Percentiles rank a stretch among this genome's conserved stretches.
Conservation (phyloP, 345 rosid genomes). For the Citrus cavaleriei region DNA sequence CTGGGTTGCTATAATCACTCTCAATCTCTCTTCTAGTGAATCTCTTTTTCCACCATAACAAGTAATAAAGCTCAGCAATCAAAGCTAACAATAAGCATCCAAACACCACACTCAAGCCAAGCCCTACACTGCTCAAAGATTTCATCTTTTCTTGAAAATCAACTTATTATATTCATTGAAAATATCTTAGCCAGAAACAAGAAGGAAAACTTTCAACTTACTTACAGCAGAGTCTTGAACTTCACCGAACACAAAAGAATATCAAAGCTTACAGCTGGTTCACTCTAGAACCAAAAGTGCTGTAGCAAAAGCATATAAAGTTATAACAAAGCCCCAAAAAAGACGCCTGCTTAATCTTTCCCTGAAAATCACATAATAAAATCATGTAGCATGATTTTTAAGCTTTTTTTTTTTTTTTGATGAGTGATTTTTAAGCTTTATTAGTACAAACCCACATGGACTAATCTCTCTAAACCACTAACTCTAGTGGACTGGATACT, state of each 20-base stretch:
- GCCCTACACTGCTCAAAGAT: conserved; percentile 88
- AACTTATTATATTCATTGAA: background rate
- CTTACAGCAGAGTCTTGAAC: conserved; percentile 21
- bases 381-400: conserved; percentile 31
- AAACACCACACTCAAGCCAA: conserved; percentile 87
- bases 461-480: conserved; percentile 4
- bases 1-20: conserved; percentile 64
- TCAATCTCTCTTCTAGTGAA: conserved; percentile 39
- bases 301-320: background rate
- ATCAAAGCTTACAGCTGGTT: conserved; percentile 4
- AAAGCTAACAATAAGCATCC: conserved; percentile 82
- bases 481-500: conserved; percentile 8
- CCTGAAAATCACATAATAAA: conserved; percentile 31
- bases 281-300: conserved; percentile 21
- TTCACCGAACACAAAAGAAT: conserved; percentile 21
- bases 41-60: conserved; percentile 90
- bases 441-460: conserved; percentile 20
- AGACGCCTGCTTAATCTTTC: conserved; percentile 20
- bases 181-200: background rate
- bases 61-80: conserved; percentile 77
- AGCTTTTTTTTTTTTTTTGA: background rate
- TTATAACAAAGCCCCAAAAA: conserved; percentile 1
- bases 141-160: conserved; percentile 48
- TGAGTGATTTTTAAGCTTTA: too few species aligned
- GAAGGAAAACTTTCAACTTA: background rate